Base-by-base conservation (phyloP, 441 rosid species). In the Euphorbia schlechtendalii region DNA sequence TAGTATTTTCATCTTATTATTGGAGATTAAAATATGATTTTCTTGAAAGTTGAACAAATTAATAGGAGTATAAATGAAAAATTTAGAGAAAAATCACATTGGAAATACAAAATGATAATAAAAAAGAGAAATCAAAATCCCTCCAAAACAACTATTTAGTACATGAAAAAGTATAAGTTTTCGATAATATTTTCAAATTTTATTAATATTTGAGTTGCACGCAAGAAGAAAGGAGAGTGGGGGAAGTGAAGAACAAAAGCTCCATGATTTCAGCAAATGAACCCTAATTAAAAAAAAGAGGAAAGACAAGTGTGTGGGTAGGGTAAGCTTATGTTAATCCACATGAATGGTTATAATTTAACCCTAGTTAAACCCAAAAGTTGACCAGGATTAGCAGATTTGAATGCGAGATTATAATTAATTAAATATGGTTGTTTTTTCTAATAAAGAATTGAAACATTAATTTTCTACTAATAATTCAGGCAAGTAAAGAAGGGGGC, bases 301-400 rank as follows among this genome's bases (percentile, higher is more conserved):
- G 41, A 53, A 22, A 48, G 51, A 60, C 20, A 52, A 43, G 55
- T 45, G 49, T 52, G 72, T 57, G 69, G 73, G 56, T 70, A 63
- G 78, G 82, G 69, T 69, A 71, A 64, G 68, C 70, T 65, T 59
- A 51, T 34, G 11, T 7, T 7, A 20, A 20, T 15, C 18, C 10
- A n/a, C n/a, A 64, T 64, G 59, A 18, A n/a, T 38, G 28, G 36
- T 27, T n/a, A 20, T 46, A 60, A 53, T 15, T 32, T 69, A 76
- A 78, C 82, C 27, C 65, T 63, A 71, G 84, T 76, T 81, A 70
- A 38, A n/a, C 12, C 22, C 5, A 0, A 41, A 73, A 71, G 80
- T 77, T 77, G 78, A 77, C 81, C 69, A 66, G 22, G 63, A 59
- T 71, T 64, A 65, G 76, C 70, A 73, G 59, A 46, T 62, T 17